These are phyloP conservation scores for Aspergillus arachidicola DNA, from an alignment of 2,329 filamentous ascomycete genomes.

Conservation along the genomic window DNA sequence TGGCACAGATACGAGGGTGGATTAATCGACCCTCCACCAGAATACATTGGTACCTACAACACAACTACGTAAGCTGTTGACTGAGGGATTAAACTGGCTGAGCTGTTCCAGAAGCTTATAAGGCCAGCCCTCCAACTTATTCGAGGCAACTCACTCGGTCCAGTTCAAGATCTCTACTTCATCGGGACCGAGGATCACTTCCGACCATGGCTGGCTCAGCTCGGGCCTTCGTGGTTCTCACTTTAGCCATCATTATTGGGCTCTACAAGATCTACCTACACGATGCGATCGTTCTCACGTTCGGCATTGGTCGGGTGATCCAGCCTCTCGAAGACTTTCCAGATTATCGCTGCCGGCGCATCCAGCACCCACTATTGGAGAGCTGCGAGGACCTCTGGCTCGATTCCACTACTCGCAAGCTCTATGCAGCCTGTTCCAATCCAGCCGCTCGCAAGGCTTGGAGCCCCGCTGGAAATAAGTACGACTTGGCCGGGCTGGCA, in stretches of 20 bases:
- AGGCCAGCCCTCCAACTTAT: too few species aligned
- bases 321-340: constrained; percentile 6
- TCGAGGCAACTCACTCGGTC: too few species aligned
- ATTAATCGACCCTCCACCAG: too few species aligned
- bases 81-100: too few species aligned
- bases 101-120: too few species aligned
- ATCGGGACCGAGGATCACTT: too few species aligned
- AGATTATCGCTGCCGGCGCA: background rate
- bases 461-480: background rate
- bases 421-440: constrained; percentile 4
- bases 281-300: background rate
- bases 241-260: background rate
- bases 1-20: too few species aligned
- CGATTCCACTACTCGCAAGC: background rate
- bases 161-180: too few species aligned
- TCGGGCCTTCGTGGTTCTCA: background rate
- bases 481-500: background rate
- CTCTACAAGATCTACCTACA: constrained; percentile 8
- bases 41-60: too few species aligned
- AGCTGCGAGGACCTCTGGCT: constrained; percentile 10
- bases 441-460: background rate
- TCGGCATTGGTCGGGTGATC: background rate
- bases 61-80: too few species aligned
- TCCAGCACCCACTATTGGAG: constrained; percentile 2
- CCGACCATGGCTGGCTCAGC: background rate